A percentile compares a stretch with the other conserved stretches of the same genome.
Conservation (phyloP, 495 filamentous ascomycete species). For the Cladorrhinum samala region DNA sequence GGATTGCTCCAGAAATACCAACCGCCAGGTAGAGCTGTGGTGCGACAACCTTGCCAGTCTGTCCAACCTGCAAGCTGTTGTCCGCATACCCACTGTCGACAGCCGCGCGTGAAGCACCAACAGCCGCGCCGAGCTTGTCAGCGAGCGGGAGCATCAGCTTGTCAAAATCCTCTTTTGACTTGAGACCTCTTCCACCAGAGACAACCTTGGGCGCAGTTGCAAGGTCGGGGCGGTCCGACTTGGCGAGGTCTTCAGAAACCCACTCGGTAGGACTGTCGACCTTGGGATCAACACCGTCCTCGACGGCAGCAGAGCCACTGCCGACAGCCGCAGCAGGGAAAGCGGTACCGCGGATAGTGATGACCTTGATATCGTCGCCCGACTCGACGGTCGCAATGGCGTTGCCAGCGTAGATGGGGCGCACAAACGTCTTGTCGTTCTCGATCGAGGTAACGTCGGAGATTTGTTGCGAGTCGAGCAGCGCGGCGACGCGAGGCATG, state of each 20-base stretch:
- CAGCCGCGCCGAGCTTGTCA: conserved; percentile 84
- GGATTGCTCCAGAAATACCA: conserved; percentile 94
- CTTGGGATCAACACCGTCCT: conserved; percentile 68
- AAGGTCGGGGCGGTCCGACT: conserved; percentile 91
- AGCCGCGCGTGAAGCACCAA: conserved; percentile 89
- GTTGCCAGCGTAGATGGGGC: conserved; percentile 96
- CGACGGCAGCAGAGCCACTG: conserved; percentile 50
- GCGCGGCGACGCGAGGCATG: conserved; percentile 88
- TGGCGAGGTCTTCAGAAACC: conserved; percentile 88
- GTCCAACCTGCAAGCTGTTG: conserved; percentile 96
- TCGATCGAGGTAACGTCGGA: conserved; percentile 85
- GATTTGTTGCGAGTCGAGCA: conserved; percentile 87
- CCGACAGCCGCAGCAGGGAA: conserved; percentile 58
- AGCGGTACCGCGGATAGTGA: conserved; percentile 89
- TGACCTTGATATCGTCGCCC: conserved; percentile 73
- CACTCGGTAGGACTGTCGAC: conserved; percentile 67
- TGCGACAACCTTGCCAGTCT: conserved; percentile 97
- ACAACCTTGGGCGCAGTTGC: conserved; percentile 83
- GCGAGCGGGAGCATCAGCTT: conserved; percentile 83
- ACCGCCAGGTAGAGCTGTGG: conserved; percentile 93
- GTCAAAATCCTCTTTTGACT: conserved; percentile 97
- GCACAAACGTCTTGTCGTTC: conserved; percentile 89
- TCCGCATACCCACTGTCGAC: conserved; percentile 99
- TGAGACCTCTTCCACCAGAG: conserved; percentile 88
- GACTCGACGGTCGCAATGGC: conserved; percentile 96